Percentiles rank a stretch among this genome's conserved stretches.
Evolutionary conservation across 2,329 filamentous ascomycete genomes (phyloP).

Genomic region (Colletotrichum sp.): DNA sequence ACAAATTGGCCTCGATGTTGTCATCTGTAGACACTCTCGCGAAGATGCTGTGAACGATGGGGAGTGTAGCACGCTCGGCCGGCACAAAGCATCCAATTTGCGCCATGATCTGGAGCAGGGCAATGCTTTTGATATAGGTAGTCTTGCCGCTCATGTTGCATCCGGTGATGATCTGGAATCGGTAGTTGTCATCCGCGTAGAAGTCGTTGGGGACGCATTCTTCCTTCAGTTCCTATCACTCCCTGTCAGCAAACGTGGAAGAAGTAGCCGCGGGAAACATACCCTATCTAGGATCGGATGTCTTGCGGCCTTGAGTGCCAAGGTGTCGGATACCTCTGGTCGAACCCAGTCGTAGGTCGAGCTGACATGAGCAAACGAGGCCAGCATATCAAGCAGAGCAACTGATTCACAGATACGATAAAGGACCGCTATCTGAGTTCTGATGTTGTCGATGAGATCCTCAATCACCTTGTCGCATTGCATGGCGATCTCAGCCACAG

Average conservation of each 20-base stretch:
- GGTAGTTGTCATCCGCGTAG: conserved; percentile 78
- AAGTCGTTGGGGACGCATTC: conserved; percentile 89
- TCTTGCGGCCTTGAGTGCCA: conserved; percentile 76
- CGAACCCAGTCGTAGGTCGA: conserved; percentile 65
- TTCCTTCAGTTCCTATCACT: conserved; percentile 29
- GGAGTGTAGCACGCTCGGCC: conserved; percentile 80
- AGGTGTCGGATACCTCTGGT: conserved; percentile 70
- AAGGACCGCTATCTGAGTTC: conserved; percentile 71
- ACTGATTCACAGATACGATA: conserved; percentile 89
- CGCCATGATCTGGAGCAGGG: conserved; percentile 88
- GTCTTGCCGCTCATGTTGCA: conserved; percentile 99
- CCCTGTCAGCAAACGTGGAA: background rate
- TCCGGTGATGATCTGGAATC: conserved; percentile 93
- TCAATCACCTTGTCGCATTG: conserved; percentile 82
- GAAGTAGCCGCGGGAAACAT: background rate
- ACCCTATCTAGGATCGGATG: conserved; percentile 81
- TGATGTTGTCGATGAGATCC: conserved; percentile 73
- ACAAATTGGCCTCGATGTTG: conserved; percentile 87
- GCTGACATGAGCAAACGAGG: conserved; percentile 76
- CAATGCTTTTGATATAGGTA: conserved; percentile 88
- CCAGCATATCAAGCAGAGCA: conserved; percentile 85
- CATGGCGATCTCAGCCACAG: conserved; percentile 82
- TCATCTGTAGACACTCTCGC: conserved; percentile 88
- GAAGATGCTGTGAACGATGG: conserved; percentile 83
- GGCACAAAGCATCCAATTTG: conserved; percentile 93